Conservation (phyloP, 306 rosid species). For the Begonia masoniana region DNA sequence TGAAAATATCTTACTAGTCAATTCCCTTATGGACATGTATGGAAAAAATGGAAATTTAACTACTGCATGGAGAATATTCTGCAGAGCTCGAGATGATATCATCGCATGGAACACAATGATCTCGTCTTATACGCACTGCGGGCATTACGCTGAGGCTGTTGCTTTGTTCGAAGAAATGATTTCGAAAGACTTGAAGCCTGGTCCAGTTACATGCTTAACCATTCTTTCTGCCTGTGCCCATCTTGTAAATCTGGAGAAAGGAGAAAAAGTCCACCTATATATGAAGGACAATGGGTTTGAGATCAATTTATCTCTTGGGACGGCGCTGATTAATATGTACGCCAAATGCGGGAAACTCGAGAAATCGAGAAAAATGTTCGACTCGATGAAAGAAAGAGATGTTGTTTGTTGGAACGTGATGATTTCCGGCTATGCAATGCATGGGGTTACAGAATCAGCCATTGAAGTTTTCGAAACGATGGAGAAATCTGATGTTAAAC, state of each 20-base stretch:
- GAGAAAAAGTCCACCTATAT: constrained; percentile 33
- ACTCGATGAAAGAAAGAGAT: constrained; percentile 53
- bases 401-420: constrained; percentile 55
- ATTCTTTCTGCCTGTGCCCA: constrained; percentile 63
- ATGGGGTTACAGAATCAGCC: constrained; percentile 50
- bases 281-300: constrained; percentile 30
- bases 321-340: constrained; percentile 75
- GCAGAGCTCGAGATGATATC: constrained; percentile 20
- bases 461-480: constrained; percentile 38
- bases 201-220: constrained; percentile 33
- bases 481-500: constrained; percentile 51
- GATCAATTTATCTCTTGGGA: constrained; percentile 40
- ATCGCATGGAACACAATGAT: constrained; percentile 67
- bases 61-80: constrained; percentile 37
- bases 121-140: constrained; percentile 34
- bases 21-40: constrained; percentile 62
- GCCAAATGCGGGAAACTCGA: constrained; percentile 68
- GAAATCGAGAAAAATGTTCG: constrained; percentile 39
- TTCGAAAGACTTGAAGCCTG: constrained; percentile 31
- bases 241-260: constrained; percentile 48
- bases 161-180: constrained; percentile 40
- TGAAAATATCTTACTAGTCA: constrained; percentile 24
- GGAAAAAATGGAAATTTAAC: constrained; percentile 45
- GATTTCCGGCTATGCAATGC: constrained; percentile 65
- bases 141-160: constrained; percentile 34